phyloP scores from a whole-genome alignment of 129 eudicot species.

The Mikania micrantha region DNA sequence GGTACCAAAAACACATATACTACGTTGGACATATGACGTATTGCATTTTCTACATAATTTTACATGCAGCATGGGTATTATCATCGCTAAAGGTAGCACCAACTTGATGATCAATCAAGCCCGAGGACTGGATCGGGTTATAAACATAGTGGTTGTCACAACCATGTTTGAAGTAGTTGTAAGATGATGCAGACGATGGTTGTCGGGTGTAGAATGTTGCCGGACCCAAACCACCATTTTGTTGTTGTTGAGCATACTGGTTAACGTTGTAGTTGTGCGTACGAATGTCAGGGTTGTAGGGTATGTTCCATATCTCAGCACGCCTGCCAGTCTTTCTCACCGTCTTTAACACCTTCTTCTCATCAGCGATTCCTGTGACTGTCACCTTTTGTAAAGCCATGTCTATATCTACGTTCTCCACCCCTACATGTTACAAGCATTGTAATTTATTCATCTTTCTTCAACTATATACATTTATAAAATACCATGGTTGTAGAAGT shows the following conservation, averaged over 20 bases:
- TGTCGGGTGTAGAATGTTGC: slow-evolving; percentile 29
- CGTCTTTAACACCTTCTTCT: slow-evolving; percentile 57
- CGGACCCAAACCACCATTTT: slow-evolving; percentile 23
- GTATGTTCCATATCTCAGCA: slow-evolving; percentile 77
- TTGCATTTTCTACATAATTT: slow-evolving; percentile 34
- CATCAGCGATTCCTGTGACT: slow-evolving; percentile 53
- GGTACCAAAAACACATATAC: not conserved
- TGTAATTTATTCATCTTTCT: too few species aligned
- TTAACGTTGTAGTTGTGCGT: slow-evolving; percentile 34
- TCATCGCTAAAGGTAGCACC: slow-evolving; percentile 82
- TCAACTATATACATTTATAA: too few species aligned
- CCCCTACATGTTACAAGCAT: too few species aligned
- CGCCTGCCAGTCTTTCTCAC: slow-evolving; percentile 62
- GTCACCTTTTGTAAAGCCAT: slow-evolving; percentile 78
- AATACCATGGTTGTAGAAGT: too few species aligned
- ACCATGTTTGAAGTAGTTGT: slow-evolving; percentile 83
- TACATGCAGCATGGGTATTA: slow-evolving; percentile 55
- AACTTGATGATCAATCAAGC: slow-evolving; percentile 44
- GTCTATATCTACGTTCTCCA: slow-evolving; percentile 64
- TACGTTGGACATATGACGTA: not conserved
- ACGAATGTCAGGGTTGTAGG: slow-evolving; percentile 56
- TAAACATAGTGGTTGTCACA: slow-evolving; percentile 33
- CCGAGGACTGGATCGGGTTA: slow-evolving; percentile 10
- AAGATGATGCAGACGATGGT: slow-evolving; percentile 43
- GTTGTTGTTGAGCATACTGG: slow-evolving; percentile 27